Evolutionary conservation across 345 rosid genomes (phyloP).

Genomic region (Excoecaria agallocha): DNA sequence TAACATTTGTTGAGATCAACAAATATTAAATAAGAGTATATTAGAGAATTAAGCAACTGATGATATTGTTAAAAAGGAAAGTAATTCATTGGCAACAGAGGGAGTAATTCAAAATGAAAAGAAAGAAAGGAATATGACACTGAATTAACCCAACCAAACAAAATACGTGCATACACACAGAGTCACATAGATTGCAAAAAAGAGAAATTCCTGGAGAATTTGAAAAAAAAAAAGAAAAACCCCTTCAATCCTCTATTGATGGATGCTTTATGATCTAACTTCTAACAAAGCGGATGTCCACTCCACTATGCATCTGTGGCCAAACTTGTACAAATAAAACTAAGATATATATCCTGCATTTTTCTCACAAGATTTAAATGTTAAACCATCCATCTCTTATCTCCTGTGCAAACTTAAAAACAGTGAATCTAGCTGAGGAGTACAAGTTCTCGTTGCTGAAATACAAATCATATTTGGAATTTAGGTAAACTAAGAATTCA

Average conservation of each 20-base stretch:
- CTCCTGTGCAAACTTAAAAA: neutral
- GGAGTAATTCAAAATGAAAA: neutral
- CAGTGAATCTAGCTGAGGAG: neutral
- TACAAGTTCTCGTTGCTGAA: neutral
- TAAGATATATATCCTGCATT: neutral
- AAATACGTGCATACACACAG: too few species aligned
- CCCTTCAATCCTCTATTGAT: neutral
- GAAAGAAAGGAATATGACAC: neutral
- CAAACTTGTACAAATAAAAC: neutral
- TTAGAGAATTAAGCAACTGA: too few species aligned
- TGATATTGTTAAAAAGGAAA: too few species aligned
- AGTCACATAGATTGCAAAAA: too few species aligned
- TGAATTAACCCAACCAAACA: too few species aligned
- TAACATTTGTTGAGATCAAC: too few species aligned
- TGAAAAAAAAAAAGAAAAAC: neutral
- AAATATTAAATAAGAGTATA: too few species aligned
- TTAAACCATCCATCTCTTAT: neutral
- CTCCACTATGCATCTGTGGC: too few species aligned
- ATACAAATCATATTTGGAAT: neutral
- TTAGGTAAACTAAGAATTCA: neutral
- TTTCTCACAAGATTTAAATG: neutral
- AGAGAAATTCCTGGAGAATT: neutral
- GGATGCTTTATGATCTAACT: neutral
- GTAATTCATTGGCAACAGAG: neutral
- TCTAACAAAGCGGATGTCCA: neutral